Evolutionary conservation across 768 basidiomycete species (phyloP), one percentile per base, ranked within the genome.

Genomic region (Auricularia sp.): DNA sequence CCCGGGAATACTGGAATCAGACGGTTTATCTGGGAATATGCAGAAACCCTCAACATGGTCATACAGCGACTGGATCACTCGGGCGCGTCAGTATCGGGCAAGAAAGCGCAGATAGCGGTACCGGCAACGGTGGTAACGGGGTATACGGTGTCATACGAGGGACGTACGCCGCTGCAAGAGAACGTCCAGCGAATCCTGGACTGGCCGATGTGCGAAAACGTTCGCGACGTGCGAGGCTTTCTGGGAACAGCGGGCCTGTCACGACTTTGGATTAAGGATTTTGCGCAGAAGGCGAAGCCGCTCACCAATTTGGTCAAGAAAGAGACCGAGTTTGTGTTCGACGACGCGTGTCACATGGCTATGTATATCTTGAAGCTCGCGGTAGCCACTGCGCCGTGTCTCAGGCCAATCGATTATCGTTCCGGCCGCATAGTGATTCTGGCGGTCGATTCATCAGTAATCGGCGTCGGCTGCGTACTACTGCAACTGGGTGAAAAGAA

Each of bases 51-150:
- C 1, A 69, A 76, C 61, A 64, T 69, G 0, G 67, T 75, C 47
- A 51, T 77, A 0, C 65, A 42, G 0, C 64, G 70, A 0, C 65
- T 77, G 3, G 68, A 69, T 14, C 61, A 59, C 3, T 71, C 75
- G 0, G 75, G 77, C 0, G 67, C 74, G 0, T 78, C 77, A 0
- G 72, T 72, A 0, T 77, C 77, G 1, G 77, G 75, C 5, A 62
- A 63, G 35, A 78, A 78, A 62, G 44, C 73, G 0, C 61, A 71
- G 2, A 64, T 74, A 0, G 72, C 71, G 0, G 68, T 70, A 0
- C 69, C 70, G 0, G 11, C 63, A 0, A 65, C 76, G 0, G 44
- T 67, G 3, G 74, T 78, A 24, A 75, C 77, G 2, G 76, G 77
- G 0, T 62, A 73, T 0, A 59, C 71, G 0, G 74, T 74, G 1